A percentile compares a stretch with the other conserved stretches of the same genome.
These are phyloP conservation scores for Nannochloris sp. DNA, from an alignment of 139 green algal genomes.

Conservation along the genomic window DNA sequence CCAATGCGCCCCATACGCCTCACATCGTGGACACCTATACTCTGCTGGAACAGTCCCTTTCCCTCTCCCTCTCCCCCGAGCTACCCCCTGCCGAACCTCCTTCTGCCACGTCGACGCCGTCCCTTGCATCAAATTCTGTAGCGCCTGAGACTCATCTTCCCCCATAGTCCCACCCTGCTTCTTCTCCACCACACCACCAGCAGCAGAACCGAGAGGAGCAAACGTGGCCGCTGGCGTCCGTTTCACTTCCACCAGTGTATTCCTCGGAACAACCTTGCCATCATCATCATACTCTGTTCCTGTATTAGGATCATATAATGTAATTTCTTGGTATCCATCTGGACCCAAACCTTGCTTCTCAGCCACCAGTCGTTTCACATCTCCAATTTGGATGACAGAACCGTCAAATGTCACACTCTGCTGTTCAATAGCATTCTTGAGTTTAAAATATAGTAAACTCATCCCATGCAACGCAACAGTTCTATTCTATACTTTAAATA, in stretches of 20 bases:
- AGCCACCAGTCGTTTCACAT: slow-evolving; percentile 70
- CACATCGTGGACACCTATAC: slow-evolving; percentile 31
- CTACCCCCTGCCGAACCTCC: slow-evolving; percentile 29
- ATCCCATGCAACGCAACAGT: background rate
- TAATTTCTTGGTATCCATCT: slow-evolving; percentile 50
- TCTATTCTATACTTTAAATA: background rate
- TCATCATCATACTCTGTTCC: slow-evolving; percentile 53
- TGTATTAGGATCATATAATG: slow-evolving; percentile 46
- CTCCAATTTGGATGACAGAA: slow-evolving; percentile 56
- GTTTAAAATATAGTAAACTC: slow-evolving; percentile 13
- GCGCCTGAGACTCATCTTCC: slow-evolving; percentile 20
- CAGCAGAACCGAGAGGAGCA: slow-evolving; percentile 17
- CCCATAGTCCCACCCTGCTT: slow-evolving; percentile 3
- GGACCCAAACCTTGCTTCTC: slow-evolving; percentile 57
- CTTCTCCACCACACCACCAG: background rate
- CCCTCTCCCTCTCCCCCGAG: slow-evolving; percentile 16
- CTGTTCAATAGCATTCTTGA: slow-evolving; percentile 22
- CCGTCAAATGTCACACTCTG: slow-evolving; percentile 63
- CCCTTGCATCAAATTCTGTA: slow-evolving; percentile 20
- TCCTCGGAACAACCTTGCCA: slow-evolving; percentile 46
- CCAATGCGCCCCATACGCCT: slow-evolving; percentile 37
- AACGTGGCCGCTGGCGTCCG: slow-evolving; percentile 35
- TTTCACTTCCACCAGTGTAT: slow-evolving; percentile 52
- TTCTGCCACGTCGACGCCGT: slow-evolving; percentile 19
- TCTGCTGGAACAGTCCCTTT: slow-evolving; percentile 9